Evolutionary conservation across 495 filamentous ascomycete species (phyloP).

Genomic region (Bombardia bombarda): DNA sequence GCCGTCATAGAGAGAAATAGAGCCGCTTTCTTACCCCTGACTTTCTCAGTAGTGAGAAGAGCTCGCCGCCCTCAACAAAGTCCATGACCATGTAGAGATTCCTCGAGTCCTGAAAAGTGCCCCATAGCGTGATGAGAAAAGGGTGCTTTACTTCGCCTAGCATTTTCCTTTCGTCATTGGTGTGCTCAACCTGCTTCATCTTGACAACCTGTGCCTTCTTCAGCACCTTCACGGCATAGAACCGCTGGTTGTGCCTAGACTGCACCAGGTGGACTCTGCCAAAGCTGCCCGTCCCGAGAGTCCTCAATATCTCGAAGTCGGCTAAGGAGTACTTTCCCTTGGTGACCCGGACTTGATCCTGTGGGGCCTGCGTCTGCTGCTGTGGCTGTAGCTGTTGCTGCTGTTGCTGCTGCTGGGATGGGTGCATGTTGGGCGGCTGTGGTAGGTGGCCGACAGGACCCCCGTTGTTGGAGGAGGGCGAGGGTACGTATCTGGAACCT

Average conservation of each 20-base stretch:
- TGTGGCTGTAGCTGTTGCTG: conserved; percentile 12
- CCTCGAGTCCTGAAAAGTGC: conserved; percentile 89
- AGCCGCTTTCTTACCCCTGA: conserved; percentile 68
- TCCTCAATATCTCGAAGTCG: conserved; percentile 83
- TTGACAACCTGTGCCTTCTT: conserved; percentile 98
- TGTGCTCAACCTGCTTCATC: conserved; percentile 99
- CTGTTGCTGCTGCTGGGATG: conserved; percentile 10
- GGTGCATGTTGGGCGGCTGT: neutral
- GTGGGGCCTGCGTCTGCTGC: conserved; percentile 4
- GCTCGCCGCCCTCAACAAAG: conserved; percentile 97
- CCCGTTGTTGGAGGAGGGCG: conserved; percentile 23
- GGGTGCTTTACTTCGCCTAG: conserved; percentile 91
- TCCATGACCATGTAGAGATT: conserved; percentile 99
- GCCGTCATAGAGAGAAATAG: neutral
- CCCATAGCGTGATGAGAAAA: conserved; percentile 96
- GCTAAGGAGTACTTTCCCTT: conserved; percentile 95
- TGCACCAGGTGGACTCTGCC: conserved; percentile 93
- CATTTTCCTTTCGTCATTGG: conserved; percentile 95
- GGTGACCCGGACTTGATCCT: conserved; percentile 53
- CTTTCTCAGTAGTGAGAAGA: conserved; percentile 91
- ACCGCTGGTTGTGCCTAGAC: conserved; percentile 92
- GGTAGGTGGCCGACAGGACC: too few species aligned
- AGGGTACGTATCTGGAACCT: conserved; percentile 5
- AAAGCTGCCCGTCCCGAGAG: conserved; percentile 93
- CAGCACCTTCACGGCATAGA: conserved; percentile 95